Evolutionary conservation across 805 yeast species (phyloP).

Genomic region (Saccharomycopsis javanensis): DNA sequence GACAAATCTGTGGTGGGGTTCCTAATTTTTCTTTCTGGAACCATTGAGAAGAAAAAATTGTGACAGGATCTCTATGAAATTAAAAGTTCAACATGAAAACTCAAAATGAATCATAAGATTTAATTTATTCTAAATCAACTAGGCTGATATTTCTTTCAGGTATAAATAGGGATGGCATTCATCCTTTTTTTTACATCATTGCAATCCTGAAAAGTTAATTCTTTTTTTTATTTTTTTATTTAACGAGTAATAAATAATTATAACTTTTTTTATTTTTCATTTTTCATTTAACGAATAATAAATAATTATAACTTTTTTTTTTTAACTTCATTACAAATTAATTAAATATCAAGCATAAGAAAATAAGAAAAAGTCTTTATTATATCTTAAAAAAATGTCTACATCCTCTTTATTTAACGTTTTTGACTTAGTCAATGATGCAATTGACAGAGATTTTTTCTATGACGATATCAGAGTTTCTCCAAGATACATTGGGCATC

Average conservation of each 20-base stretch:
- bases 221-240: too few species aligned
- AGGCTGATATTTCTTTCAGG: not conserved
- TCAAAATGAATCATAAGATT: not conserved
- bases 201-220: too few species aligned
- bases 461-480: constrained; percentile 4
- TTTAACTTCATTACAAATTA: not conserved
- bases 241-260: too few species aligned
- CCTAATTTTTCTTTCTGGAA: not conserved
- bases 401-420: not conserved
- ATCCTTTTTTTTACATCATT: not conserved
- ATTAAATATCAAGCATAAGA: too few species aligned
- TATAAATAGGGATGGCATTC: not conserved
- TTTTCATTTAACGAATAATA: too few species aligned
- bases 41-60: not conserved
- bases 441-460: constrained; percentile 6
- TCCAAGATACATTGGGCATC: constrained; percentile 3
- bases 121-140: too few species aligned
- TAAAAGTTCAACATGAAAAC: not conserved
- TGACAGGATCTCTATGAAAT: not conserved
- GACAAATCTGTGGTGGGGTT: not conserved
- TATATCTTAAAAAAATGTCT: not conserved
- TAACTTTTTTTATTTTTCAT: too few species aligned
- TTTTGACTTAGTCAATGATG: constrained; percentile 1
- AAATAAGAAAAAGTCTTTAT: not conserved
- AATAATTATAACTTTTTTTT: too few species aligned